phyloP scores from a whole-genome alignment of 75 land plant genomes.

The Ceratopteris richardii region DNA sequence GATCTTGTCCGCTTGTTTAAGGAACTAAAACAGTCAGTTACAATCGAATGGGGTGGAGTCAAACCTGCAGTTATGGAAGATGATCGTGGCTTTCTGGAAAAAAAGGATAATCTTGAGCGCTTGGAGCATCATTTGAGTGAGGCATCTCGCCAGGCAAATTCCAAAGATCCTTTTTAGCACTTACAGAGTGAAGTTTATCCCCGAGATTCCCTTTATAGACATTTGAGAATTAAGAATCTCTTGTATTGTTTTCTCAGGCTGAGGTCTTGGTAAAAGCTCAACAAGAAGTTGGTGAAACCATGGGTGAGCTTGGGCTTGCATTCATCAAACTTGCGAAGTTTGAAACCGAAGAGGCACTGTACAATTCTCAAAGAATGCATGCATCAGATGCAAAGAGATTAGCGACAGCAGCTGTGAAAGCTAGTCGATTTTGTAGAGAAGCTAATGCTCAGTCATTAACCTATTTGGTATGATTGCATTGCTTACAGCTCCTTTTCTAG shows the following conservation, averaged over 20 bases:
- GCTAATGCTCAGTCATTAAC: constrained; percentile 22
- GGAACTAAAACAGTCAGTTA: constrained; percentile 24
- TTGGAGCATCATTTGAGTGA: constrained; percentile 14
- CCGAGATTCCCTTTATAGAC: background rate
- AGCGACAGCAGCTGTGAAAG: constrained; percentile 31
- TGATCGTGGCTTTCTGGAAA: constrained; percentile 24
- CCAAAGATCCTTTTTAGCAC: background rate
- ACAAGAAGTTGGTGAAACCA: constrained; percentile 27
- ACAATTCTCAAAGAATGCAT: constrained; percentile 14
- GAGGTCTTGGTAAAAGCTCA: constrained; percentile 26
- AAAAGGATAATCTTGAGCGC: constrained; percentile 20
- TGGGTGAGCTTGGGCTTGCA: constrained; percentile 30
- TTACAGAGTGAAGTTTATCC: background rate
- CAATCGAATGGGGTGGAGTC: constrained; percentile 25
- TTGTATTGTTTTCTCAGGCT: constrained; percentile 11
- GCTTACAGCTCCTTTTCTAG: too few species aligned
- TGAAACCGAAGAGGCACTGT: constrained; percentile 13
- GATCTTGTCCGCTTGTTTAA: constrained; percentile 24
- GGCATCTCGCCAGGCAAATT: constrained; percentile 22
- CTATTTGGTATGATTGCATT: constrained; percentile 19
- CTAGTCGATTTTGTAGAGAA: constrained; percentile 17
- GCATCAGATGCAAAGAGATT: constrained; percentile 18
- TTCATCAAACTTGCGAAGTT: constrained; percentile 17
- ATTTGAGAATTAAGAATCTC: background rate
- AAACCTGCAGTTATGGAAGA: constrained; percentile 25